A percentile compares a stretch with the other conserved stretches of the same genome.
Conservation (phyloP, 2,329 filamentous ascomycete species). For the Ascochyta clinopodiicola region DNA sequence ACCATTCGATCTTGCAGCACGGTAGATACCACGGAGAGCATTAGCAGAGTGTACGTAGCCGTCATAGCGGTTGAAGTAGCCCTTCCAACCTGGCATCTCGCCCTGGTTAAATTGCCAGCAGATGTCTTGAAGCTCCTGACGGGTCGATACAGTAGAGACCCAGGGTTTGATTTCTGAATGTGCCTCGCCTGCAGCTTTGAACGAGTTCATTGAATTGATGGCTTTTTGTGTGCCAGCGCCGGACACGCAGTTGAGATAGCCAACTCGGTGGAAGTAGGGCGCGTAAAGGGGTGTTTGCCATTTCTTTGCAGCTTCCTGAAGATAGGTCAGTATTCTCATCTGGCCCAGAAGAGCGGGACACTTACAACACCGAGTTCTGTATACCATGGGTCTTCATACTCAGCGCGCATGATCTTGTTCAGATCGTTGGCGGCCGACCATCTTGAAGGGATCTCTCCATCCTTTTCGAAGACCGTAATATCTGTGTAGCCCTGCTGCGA, state of each 20-base stretch:
- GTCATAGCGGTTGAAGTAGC: slow-evolving; percentile 65
- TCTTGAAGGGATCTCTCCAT: slow-evolving; percentile 53
- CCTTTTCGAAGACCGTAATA: slow-evolving; percentile 41
- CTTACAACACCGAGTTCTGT: slow-evolving; percentile 60
- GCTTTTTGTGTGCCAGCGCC: slow-evolving; percentile 58
- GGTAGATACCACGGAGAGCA: slow-evolving; percentile 56
- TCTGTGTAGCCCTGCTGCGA: slow-evolving; percentile 38
- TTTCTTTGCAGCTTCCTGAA: slow-evolving; percentile 57
- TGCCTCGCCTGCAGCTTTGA: slow-evolving; percentile 49
- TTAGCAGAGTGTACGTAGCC: slow-evolving; percentile 65
- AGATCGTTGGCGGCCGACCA: slow-evolving; percentile 65
- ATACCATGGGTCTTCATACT: slow-evolving; percentile 66
- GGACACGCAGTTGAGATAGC: slow-evolving; percentile 60
- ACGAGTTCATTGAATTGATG: slow-evolving; percentile 54
- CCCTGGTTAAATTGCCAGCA: slow-evolving; percentile 57
- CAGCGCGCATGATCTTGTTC: slow-evolving; percentile 67
- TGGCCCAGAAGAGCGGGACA: neutral
- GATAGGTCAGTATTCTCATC: neutral
- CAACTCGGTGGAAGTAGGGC: slow-evolving; percentile 60
- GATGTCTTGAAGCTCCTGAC: slow-evolving; percentile 46
- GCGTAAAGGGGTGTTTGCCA: slow-evolving; percentile 63
- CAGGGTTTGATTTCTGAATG: slow-evolving; percentile 52
- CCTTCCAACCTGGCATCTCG: slow-evolving; percentile 60
- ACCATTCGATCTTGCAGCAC: slow-evolving; percentile 52
- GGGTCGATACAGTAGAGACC: slow-evolving; percentile 47